A percentile compares a stretch with the other conserved stretches of the same genome.
These are phyloP conservation scores for Mallotus repandus DNA, from an alignment of 441 rosid genomes.

Conservation along the genomic window DNA sequence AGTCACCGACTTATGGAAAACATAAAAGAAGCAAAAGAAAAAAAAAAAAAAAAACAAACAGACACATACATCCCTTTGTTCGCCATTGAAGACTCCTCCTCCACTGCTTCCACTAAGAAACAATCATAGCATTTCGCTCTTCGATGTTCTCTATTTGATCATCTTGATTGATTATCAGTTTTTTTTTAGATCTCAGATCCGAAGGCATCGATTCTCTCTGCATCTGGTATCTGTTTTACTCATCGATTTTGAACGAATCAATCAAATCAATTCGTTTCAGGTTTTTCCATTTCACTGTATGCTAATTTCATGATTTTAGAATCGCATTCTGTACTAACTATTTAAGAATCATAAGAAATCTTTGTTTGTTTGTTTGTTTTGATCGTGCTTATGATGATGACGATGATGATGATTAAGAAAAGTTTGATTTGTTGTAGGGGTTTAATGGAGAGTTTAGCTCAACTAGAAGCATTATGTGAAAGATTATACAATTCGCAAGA, in stretches of 20 bases:
- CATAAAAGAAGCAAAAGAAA: background rate
- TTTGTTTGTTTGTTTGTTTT: background rate
- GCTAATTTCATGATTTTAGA: background rate
- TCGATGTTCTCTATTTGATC: conserved; percentile 19
- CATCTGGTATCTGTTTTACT: background rate
- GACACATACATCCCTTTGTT: background rate
- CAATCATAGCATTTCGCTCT: background rate
- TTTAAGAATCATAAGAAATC: too few species aligned
- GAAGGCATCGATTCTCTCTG: conserved; percentile 4
- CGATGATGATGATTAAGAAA: background rate
- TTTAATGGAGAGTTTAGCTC: conserved; percentile 90
- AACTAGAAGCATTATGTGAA: conserved; percentile 95
- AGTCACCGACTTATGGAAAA: conserved; percentile 10
- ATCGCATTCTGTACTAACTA: background rate
- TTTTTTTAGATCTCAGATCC: conserved; percentile 31
- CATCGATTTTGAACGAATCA: background rate
- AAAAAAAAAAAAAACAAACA: too few species aligned
- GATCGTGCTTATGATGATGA: background rate
- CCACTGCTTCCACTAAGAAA: background rate
- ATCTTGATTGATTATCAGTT: conserved; percentile 2
- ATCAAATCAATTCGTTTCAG: background rate
- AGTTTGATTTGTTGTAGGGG: background rate
- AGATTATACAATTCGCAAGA: conserved; percentile 94
- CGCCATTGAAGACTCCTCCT: background rate
- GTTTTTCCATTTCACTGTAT: background rate